Evolutionary conservation across 2,329 filamentous ascomycete species (phyloP), one percentile per base, ranked within the genome.

Genomic region (Nemania sp.): DNA sequence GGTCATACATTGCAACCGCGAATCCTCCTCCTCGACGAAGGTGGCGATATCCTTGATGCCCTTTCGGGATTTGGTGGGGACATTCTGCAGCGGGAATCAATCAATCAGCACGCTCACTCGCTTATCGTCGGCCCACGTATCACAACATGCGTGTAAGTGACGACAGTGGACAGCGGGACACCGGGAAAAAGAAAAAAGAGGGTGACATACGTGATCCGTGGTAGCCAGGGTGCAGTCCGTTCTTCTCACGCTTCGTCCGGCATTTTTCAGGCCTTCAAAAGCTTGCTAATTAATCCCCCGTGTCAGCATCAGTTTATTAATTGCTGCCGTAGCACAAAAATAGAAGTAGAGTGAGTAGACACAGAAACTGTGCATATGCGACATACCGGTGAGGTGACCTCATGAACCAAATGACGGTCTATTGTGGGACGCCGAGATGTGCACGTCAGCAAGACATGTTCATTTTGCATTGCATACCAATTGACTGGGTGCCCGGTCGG

Each of bases 191-290:
- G n/a, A 58, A 38, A 15, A 47, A 41, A 24, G 11, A 29, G 27
- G 32, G 45, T 43, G 32, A 85, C 92, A 70, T 93, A 97, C 93
- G 83, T 99, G 95, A 82, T 99, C 96, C 69, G 94, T 97, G 52
- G 96, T 99, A 66, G 93, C 95, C 68, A 99, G 88, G 74, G 96
- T 98, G 87, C 95, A 98, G 83, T 99, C 96, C 67, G 95, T 94
- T 83, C 96, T 88, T 82, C 96, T 91, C 71, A 99, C 94, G 81
- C 90, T 89, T 70, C 96, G 91, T 73, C 89, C 89, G 57, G 96
- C 94, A 81, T 97, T 97, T 80, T 91, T 92, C 62, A 98, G 88
- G 59, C 95, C 95, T 81, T 99, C 96, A 77, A 98, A 99, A 55
- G 96, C 96, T 93, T 98, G 96, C 90, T 94, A 77, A 76, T 38